Conservation (phyloP, 345 rosid species). For the Corchorus capsularis region DNA sequence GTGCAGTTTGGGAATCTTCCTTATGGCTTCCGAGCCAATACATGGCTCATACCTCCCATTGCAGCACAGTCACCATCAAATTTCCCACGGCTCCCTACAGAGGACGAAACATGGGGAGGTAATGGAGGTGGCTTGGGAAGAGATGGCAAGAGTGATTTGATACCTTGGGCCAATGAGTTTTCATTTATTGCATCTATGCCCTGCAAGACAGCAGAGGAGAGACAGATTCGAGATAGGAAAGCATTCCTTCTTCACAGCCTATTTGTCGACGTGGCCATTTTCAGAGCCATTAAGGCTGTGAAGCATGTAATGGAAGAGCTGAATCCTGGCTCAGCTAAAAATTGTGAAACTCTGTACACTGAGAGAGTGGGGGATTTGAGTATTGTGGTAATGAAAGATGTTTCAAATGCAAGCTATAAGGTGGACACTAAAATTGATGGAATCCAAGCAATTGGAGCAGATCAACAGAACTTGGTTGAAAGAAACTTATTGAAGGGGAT, state of each 20-base stretch:
- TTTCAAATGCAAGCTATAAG: slow-evolving; percentile 74
- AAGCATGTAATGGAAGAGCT: slow-evolving; percentile 54
- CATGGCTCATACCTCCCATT: slow-evolving; percentile 88
- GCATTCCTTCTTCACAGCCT: slow-evolving; percentile 95
- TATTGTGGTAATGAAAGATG: slow-evolving; percentile 61
- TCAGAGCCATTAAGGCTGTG: slow-evolving; percentile 80
- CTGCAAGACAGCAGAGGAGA: slow-evolving; percentile 85
- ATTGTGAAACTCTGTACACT: slow-evolving; percentile 40
- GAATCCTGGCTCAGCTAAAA: slow-evolving; percentile 28
- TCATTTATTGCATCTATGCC: slow-evolving; percentile 82
- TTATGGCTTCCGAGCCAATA: slow-evolving; percentile 95
- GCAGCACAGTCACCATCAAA: slow-evolving; percentile 71
- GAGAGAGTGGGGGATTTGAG: slow-evolving; percentile 80
- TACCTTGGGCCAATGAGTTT: slow-evolving; percentile 88
- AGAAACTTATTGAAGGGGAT: slow-evolving; percentile 94
- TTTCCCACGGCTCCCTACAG: slow-evolving; percentile 76
- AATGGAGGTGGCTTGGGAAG: slow-evolving; percentile 94
- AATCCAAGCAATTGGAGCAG: slow-evolving; percentile 62
- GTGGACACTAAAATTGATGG: slow-evolving; percentile 95
- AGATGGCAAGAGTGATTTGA: slow-evolving; percentile 68
- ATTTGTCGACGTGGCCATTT: slow-evolving; percentile 83
- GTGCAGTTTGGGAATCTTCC: slow-evolving; percentile 98
- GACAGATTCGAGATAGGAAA: slow-evolving; percentile 92
- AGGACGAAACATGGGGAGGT: slow-evolving; percentile 95
- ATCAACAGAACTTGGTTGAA: slow-evolving; percentile 57